Evolutionary conservation across 805 yeast species (phyloP), one percentile per base, ranked within the genome.

Genomic region (Brettanomyces sp.): DNA sequence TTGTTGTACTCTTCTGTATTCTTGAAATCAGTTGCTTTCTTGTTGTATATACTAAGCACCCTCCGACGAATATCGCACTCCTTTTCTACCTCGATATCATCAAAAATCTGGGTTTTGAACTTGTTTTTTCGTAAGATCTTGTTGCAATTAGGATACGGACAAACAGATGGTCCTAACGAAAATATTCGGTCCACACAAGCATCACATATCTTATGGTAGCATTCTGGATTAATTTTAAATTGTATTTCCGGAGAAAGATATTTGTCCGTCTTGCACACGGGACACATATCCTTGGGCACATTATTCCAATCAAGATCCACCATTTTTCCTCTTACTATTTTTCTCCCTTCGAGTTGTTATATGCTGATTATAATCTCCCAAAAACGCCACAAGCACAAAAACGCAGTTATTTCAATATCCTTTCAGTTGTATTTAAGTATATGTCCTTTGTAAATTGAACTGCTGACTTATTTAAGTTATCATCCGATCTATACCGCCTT

Each of bases 141-240:
- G 47, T 82, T 89, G 69, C 99, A 93, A 44, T 82, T 80, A 4
- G 89, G 85, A 62, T 90, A 91, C 1, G 99, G 99, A 62, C 99
- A 93, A 21, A 90, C 93, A 0, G 96, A 93, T 0, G 99, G 99
- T 3, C 99, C 99, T 43, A 85, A 68, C 5, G 95, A 79, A 60
- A 86, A 93, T 45, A 93, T 90, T 52, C 99, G 76, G 64, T 93
- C 98, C 39, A 91, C 98, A 67, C 99, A 93, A 1, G 95, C 80
- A 55, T 85, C 97, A 67, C 99, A 93, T 64, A 93, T 91, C 70
- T 88, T 91, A 62, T 93, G 99, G 61, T 93, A 93, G 66, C 99
- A 93, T 63, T 93, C 99, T 0, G 98, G 95, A 57, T 93, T 93
- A 52, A 93, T 89, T 46, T 91, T 76, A 60, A 93, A 91, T 53